These are phyloP conservation scores for Candida vaughaniae DNA, from an alignment of 805 yeast species.

Conservation along the genomic window DNA sequence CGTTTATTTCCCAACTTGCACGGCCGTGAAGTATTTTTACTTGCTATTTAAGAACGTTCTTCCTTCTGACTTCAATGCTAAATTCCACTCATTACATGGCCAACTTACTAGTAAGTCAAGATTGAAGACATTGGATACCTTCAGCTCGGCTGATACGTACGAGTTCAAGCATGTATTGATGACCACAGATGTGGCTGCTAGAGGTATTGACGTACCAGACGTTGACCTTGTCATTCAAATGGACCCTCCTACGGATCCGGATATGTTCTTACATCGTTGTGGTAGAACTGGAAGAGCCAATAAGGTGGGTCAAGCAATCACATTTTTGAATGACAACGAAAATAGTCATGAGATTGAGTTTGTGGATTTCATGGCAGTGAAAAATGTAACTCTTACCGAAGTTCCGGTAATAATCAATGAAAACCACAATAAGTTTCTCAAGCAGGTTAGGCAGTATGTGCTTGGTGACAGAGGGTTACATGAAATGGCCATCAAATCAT, in stretches of 20 bases:
- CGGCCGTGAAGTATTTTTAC: slow-evolving; percentile 76
- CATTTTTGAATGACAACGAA: slow-evolving; percentile 53
- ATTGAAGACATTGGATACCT: slow-evolving; percentile 63
- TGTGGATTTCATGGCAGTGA: slow-evolving; percentile 75
- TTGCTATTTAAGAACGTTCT: slow-evolving; percentile 47
- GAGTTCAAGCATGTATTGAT: slow-evolving; percentile 59
- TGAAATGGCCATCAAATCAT: slow-evolving; percentile 76
- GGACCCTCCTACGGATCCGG: slow-evolving; percentile 94
- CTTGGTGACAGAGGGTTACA: slow-evolving; percentile 75
- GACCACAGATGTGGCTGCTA: slow-evolving; percentile 98
- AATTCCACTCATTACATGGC: slow-evolving; percentile 82
- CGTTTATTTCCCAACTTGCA: slow-evolving; percentile 91
- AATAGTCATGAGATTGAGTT: slow-evolving; percentile 80
- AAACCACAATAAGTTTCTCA: slow-evolving; percentile 28
- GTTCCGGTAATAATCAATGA: slow-evolving; percentile 23
- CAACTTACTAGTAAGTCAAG: slow-evolving; percentile 82
- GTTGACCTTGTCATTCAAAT: slow-evolving; percentile 92
- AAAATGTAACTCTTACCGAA: slow-evolving; percentile 51
- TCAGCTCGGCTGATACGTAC: slow-evolving; percentile 45
- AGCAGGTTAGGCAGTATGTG: slow-evolving; percentile 49
- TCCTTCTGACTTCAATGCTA: slow-evolving; percentile 26
- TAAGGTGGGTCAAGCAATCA: slow-evolving; percentile 72
- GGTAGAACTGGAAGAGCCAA: slow-evolving; percentile 97
- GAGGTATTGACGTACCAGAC: slow-evolving; percentile 94
- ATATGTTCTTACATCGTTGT: slow-evolving; percentile 86